Conservation (phyloP, 2,329 filamentous ascomycete species). For the Fusarium udum region DNA sequence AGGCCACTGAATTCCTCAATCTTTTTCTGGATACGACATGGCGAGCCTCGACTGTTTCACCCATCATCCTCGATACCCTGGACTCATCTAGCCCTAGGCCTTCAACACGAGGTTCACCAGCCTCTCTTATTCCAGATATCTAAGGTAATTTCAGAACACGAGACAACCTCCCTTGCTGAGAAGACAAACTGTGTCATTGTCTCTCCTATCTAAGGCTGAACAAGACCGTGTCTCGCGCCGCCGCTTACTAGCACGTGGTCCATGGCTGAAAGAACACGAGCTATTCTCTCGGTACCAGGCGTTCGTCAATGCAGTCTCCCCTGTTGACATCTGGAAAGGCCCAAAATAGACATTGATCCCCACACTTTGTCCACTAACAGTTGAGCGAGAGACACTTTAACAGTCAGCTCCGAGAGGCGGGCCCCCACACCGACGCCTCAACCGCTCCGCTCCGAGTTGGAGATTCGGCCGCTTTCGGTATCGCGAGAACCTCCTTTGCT, state of each 20-base stretch:
- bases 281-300: constrained; percentile 14
- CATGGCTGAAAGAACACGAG: constrained; percentile 36
- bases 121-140: constrained; percentile 3
- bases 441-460: constrained; percentile 32
- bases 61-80: constrained; percentile 11
- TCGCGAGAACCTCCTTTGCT: constrained; percentile 8
- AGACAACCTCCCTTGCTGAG: constrained; percentile 3
- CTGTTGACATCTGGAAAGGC: constrained; percentile 30
- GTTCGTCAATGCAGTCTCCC: constrained; percentile 29
- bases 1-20: background rate
- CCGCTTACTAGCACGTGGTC: constrained; percentile 30
- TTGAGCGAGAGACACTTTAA: constrained; percentile 7
- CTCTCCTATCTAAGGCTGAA: constrained; percentile 28
- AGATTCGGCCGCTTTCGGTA: constrained; percentile 29
- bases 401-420: constrained; percentile 30
- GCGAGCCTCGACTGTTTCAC: background rate
- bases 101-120: constrained; percentile 31
- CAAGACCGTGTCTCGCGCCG: constrained; percentile 20
- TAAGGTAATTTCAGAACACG: constrained; percentile 27
- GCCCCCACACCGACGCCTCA: constrained; percentile 23
- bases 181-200: constrained; percentile 16
- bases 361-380: constrained; percentile 28
- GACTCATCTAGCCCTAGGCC: background rate
- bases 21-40: constrained; percentile 29
- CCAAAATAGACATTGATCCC: constrained; percentile 40